Base-by-base conservation (phyloP, 208 protist genomes). In the Leishmania aethiopica region DNA sequence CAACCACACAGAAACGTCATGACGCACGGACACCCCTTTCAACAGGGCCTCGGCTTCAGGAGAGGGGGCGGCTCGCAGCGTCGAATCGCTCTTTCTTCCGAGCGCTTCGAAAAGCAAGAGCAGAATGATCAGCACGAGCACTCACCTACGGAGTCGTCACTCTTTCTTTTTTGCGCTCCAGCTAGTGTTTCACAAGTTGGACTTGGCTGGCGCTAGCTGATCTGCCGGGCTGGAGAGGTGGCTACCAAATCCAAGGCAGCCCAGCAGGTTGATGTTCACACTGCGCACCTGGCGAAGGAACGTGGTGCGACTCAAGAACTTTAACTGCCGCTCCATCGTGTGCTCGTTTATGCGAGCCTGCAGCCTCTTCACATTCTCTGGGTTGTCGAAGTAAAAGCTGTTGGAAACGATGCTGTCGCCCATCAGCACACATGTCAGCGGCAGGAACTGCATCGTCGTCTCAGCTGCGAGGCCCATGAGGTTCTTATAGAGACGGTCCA, bases 221-320 rank as follows among this genome's bases (percentile, higher is more conserved):
- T 80, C 69, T 77, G 22, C 47, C 22, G 55, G 53, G 59, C 62
- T 64, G n/a, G 67, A 66, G 40, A 88, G 37, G 47, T 86, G 78
- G 15, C 69, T 77, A 28, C 85, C 92, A 66, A 89, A 92, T 57
- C 84, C 88, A 67, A 89, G 91, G 84, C 92, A 94, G 60, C 92
- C 92, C 22, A 96, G 74, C 3, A 96, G 55, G 80, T 96, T 96
- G 80, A 96, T 73, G 77, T 96, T 96, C 3, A 93, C 79, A n/a
- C 80, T 75, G 64, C 88, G 89, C 60, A 87, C 85, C 87, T 96
- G 92, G 3, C 92, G 90, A 78, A 96, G 72, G 35, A 93, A 89
- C 32, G 90, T 92, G 47, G 89, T 86, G 57, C 89, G 90, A 45
- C 88, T 86, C 55, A 93, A 81, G 37, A 93, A 93, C 3, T 84